Base-by-base conservation (phyloP, 169 alveolate genomes). In the Eimeria acervulina region DNA sequence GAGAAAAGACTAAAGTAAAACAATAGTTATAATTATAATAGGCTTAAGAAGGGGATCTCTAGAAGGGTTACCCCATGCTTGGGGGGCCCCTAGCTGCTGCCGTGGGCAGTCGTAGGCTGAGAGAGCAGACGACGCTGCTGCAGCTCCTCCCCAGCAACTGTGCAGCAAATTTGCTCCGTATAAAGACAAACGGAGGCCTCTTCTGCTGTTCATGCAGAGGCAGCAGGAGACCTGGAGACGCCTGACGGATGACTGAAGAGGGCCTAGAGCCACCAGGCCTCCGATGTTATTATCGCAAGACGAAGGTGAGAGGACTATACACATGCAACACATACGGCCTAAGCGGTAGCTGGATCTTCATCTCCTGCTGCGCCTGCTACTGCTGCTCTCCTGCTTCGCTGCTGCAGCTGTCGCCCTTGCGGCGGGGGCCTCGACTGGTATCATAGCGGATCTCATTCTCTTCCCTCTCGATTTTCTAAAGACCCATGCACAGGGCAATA, bases 401-500 rank as follows among this genome's bases (percentile, higher is more conserved):
- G 84, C 85, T 70, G 84, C 95, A 70, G 95, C 70, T 28, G 95
- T 68, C 42, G 95, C 84, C 84, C 87, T 89, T 61, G 84, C 87
- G 84, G 95, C 95, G n/a, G 95, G 95, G 44, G 95, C 88, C 51
- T 89, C 88, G 26, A 72, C 95, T n/a, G 95, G 95, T 5, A 72
- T 89, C 13, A 89, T 72, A 28, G 83, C 87, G 33, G 95, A 89
- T 40, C 28, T 72, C 6, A 47, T 23, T 63, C 95, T 89, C 70
- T 89, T 89, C 17, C 95, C 95, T 17, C 61, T 89, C 13, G 95
- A 89, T 36, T 68, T 72, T 51, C 66, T 89, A 1, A 89, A 89
- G 95, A 89, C 95, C 10, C 81, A 72, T 28, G 87, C 87, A 1
- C 95, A 89, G 66, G 95, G 68, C 72, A 52, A 61, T 63, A 63